These are phyloP conservation scores for Catunica adiposa DNA, from an alignment of 2,329 filamentous ascomycete species.

Conservation along the genomic window DNA sequence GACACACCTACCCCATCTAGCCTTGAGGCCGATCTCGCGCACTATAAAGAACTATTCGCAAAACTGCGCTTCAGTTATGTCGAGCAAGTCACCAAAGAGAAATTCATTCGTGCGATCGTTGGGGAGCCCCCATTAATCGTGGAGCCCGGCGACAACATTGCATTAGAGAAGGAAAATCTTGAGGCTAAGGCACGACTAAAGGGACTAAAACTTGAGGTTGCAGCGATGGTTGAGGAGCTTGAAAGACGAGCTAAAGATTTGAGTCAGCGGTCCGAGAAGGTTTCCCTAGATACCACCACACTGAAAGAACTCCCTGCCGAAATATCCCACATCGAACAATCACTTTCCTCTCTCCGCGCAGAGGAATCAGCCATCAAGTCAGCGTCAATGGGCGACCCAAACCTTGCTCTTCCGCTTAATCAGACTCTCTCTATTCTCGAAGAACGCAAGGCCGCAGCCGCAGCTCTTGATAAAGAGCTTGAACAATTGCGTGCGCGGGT, in stretches of 20 bases:
- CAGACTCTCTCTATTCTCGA: slow-evolving; percentile 39
- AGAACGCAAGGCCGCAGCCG: slow-evolving; percentile 32
- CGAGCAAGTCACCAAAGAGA: slow-evolving; percentile 96
- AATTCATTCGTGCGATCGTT: slow-evolving; percentile 84
- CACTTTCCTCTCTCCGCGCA: slow-evolving; percentile 29
- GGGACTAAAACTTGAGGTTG: slow-evolving; percentile 63
- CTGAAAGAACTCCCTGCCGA: slow-evolving; percentile 35
- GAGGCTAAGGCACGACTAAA: slow-evolving; percentile 61
- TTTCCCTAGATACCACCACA: slow-evolving; percentile 31
- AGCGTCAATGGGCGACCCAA: slow-evolving; percentile 15
- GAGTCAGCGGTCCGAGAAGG: slow-evolving; percentile 33
- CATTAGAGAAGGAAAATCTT: slow-evolving; percentile 52
- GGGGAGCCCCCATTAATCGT: slow-evolving; percentile 80
- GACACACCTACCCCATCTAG: slow-evolving; percentile 57
- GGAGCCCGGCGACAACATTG: slow-evolving; percentile 63
- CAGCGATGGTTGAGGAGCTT: slow-evolving; percentile 53
- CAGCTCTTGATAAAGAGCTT: slow-evolving; percentile 45
- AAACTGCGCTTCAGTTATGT: slow-evolving; percentile 96
- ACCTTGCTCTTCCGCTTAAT: slow-evolving; percentile 38
- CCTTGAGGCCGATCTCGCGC: slow-evolving; percentile 65
- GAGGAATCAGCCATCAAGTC: slow-evolving; percentile 23
- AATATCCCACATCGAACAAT: slow-evolving; percentile 31
- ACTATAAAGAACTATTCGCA: slow-evolving; percentile 90
- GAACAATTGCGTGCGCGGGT: slow-evolving; percentile 45
- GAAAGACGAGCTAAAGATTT: slow-evolving; percentile 47